Base-by-base conservation (phyloP, 2,329 filamentous ascomycete genomes). In the Atkinsonella hypoxylon region DNA sequence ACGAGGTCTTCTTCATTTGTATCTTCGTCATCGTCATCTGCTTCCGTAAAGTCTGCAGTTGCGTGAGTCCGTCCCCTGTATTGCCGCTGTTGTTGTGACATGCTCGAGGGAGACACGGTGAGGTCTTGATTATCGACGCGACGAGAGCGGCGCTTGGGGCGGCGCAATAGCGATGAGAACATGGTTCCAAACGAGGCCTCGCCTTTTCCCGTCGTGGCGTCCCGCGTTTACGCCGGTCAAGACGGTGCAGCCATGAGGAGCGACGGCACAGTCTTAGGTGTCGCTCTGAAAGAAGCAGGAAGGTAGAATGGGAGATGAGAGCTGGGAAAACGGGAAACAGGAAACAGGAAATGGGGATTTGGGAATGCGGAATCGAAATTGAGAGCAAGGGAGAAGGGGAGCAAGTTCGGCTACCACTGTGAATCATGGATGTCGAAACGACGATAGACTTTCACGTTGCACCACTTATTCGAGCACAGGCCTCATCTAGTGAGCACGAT, bases 41-140 rank as follows among this genome's bases (percentile, higher is more conserved):
- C 77, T 60, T 83, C 80, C 45, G 79, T 83, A 56, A 82, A 83
- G 62, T 83, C 81, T 53, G 80, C 81, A 2, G 77, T 79, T 51
- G 80, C 79, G 63, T 79, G 76, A 54, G 73, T 60, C 50, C 64
- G 59, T 32, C 57, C 54, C 18, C 54, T 54, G 43, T 62, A 59
- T 36, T 59, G 59, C 46, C 58, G 59, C 30, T 59, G 63, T 48
- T 57, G 55, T 31, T 56, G 55, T 10, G 55, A 60, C n/a, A 55
- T 59, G n/a, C 64, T 59, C 9, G 65, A 64, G 18, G 63, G 61
- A 30, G 65, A 66, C 47, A 55, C 55, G 54, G 60, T 60, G 49
- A 58, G 58, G 50, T 60, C 58, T 48, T 55, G 62, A 47, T 58
- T 55, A 49, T 62, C 61, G 49, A 60, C 57, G 58, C 64, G 67